Percentiles rank a stretch among this genome's conserved stretches.
These are phyloP conservation scores for Botrytis pseudocinerea DNA, from an alignment of 2,329 filamentous ascomycete species.

Conservation along the genomic window DNA sequence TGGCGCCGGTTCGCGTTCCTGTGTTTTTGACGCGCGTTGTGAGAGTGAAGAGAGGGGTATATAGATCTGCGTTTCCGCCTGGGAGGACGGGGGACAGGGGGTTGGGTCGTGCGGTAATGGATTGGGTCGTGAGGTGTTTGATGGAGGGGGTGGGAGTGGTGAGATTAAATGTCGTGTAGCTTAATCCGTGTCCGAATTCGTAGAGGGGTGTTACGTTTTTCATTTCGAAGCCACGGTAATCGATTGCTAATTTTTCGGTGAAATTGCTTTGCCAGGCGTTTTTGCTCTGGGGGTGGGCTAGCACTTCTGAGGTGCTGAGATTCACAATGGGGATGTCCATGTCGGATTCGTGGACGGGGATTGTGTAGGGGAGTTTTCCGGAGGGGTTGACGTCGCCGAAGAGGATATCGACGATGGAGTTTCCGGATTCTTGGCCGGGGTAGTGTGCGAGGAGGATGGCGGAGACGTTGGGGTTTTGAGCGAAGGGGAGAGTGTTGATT, in stretches of 20 bases:
- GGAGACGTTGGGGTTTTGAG: slow-evolving; percentile 73
- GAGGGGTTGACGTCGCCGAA: slow-evolving; percentile 76
- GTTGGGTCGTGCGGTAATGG: slow-evolving; percentile 26
- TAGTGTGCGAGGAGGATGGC: slow-evolving; percentile 78
- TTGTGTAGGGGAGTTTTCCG: slow-evolving; percentile 64
- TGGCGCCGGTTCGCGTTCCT: slow-evolving; percentile 43
- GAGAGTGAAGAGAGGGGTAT: slow-evolving; percentile 51
- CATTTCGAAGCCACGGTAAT: slow-evolving; percentile 72
- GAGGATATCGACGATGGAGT: slow-evolving; percentile 73
- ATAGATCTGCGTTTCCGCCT: slow-evolving; percentile 57
- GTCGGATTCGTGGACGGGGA: slow-evolving; percentile 55
- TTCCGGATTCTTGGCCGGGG: slow-evolving; percentile 79
- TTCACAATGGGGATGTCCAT: slow-evolving; percentile 55
- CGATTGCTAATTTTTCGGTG: slow-evolving; percentile 74
- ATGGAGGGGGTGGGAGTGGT: slow-evolving; percentile 44
- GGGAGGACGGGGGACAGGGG: slow-evolving; percentile 46
- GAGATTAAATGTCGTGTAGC: slow-evolving; percentile 70
- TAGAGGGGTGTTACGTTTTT: slow-evolving; percentile 61
- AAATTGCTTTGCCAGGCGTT: slow-evolving; percentile 60
- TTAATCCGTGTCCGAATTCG: slow-evolving; percentile 77
- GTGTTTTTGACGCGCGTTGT: slow-evolving; percentile 53
- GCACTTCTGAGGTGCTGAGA: slow-evolving; percentile 28
- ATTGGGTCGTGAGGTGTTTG: background rate
- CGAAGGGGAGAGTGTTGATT: slow-evolving; percentile 61
- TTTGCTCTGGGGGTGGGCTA: background rate